phyloP scores from a whole-genome alignment of 345 rosid species.

The Corymbia maculata region DNA sequence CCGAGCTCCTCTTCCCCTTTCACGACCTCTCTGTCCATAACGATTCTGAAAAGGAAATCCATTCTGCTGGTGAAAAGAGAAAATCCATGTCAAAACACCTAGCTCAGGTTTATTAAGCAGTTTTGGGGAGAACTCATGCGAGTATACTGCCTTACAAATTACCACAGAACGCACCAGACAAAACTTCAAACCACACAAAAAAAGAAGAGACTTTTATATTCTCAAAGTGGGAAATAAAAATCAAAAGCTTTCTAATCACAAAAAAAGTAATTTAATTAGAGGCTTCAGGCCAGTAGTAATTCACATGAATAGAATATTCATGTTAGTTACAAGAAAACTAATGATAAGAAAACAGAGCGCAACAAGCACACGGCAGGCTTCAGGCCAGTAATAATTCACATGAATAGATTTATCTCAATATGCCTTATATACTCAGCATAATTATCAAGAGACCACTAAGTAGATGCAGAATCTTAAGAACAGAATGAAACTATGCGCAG shows the following conservation, averaged over 20 bases:
- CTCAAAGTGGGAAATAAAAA: not conserved
- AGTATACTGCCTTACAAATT: not conserved
- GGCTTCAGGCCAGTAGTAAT: not conserved
- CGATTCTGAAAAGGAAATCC: slow-evolving; percentile 48
- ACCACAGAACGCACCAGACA: not conserved
- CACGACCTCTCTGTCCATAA: slow-evolving; percentile 61
- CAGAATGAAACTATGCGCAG: not conserved
- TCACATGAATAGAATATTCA: not conserved
- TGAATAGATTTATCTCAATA: not conserved
- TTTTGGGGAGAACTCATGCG: not conserved
- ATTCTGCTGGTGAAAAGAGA: slow-evolving; percentile 29
- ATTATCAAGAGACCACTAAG: not conserved
- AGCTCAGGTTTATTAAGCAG: not conserved
- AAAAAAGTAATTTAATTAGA: not conserved
- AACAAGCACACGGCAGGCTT: not conserved
- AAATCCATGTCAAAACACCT: not conserved
- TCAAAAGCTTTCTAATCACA: not conserved
- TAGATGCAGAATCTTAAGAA: not conserved
- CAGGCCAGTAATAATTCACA: not conserved
- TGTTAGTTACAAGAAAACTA: not conserved
- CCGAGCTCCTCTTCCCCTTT: slow-evolving; percentile 86
- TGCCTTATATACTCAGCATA: not conserved
- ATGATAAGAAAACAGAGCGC: not conserved
- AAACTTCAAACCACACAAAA: not conserved
- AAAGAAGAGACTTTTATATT: not conserved